Percentiles rank a stretch among this genome's conserved stretches.
These are phyloP conservation scores for Geosmithia flava DNA, from an alignment of 2,329 filamentous ascomycete species.

Conservation along the genomic window DNA sequence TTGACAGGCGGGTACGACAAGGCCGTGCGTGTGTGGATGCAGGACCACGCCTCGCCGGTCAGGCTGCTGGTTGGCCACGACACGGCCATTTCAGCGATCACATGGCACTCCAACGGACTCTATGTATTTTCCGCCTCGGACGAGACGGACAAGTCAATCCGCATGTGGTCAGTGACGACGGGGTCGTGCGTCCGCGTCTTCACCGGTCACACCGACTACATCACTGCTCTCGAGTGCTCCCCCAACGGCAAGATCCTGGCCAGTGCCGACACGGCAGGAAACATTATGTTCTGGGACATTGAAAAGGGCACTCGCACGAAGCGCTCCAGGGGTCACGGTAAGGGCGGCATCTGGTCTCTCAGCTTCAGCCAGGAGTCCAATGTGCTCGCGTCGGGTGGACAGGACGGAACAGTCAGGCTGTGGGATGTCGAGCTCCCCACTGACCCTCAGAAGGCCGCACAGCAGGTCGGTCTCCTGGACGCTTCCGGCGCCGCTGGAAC, in stretches of 20 bases:
- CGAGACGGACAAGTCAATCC: slow-evolving; percentile 74
- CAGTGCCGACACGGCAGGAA: slow-evolving; percentile 76
- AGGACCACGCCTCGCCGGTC: slow-evolving; percentile 81
- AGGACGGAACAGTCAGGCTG: slow-evolving; percentile 83
- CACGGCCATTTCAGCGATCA: slow-evolving; percentile 78
- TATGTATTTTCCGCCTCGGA: slow-evolving; percentile 91
- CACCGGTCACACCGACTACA: slow-evolving; percentile 78
- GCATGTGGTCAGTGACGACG: slow-evolving; percentile 92
- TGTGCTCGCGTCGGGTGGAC: slow-evolving; percentile 78
- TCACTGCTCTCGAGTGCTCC: slow-evolving; percentile 74
- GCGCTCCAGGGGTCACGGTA: slow-evolving; percentile 84
- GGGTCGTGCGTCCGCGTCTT: slow-evolving; percentile 85
- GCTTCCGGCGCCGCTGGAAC: slow-evolving; percentile 17
- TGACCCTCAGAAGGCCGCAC: slow-evolving; percentile 46
- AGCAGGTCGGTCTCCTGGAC: slow-evolving; percentile 29
- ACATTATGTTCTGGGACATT: slow-evolving; percentile 91
- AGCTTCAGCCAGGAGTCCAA: slow-evolving; percentile 90
- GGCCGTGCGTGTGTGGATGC: slow-evolving; percentile 81
- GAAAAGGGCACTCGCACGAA: slow-evolving; percentile 78
- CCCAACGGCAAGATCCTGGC: slow-evolving; percentile 86
- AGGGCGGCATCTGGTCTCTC: slow-evolving; percentile 86
- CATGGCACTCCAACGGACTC: slow-evolving; percentile 88
- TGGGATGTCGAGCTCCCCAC: slow-evolving; percentile 79
- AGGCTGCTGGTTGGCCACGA: slow-evolving; percentile 88
- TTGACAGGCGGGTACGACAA: slow-evolving; percentile 78